phyloP scores from a whole-genome alignment of 2,329 filamentous ascomycete genomes.

The Colletotrichum simmondsii region DNA sequence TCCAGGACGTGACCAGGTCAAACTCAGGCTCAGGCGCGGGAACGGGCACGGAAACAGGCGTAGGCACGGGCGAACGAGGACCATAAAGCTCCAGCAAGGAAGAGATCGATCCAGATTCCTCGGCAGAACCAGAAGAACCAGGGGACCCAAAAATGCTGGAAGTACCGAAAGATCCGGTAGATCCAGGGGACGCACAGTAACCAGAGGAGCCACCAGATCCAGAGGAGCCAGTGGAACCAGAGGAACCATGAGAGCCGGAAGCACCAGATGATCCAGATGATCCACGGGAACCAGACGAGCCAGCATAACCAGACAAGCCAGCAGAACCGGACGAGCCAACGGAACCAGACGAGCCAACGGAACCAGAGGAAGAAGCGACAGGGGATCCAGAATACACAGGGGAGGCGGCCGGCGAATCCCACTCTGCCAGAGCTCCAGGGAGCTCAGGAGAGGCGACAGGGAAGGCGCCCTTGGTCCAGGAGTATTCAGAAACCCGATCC shows the following conservation, averaged over 20 bases:
- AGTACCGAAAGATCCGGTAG: not conserved
- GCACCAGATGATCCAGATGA: not conserved
- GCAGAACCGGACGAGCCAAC: not conserved
- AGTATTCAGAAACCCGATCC: not conserved
- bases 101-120: not conserved
- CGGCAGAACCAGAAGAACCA: not conserved
- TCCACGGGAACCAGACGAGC: too few species aligned
- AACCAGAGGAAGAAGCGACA: not conserved
- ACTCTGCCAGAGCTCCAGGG: constrained; percentile 11
- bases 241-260: not conserved
- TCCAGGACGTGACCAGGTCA: not conserved
- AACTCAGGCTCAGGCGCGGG: not conserved
- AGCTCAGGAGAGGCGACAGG: not conserved
- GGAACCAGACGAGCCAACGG: not conserved
- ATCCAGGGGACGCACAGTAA: not conserved
- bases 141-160: not conserved
- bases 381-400: not conserved
- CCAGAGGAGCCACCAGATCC: not conserved
- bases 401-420: not conserved
- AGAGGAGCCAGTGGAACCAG: not conserved
- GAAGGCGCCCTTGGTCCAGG: not conserved
- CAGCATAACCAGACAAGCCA: not conserved
- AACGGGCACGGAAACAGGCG: too few species aligned
- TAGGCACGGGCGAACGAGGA: not conserved
- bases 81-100: not conserved